These are phyloP conservation scores for Claviceps lovelessii DNA, from an alignment of 2,329 filamentous ascomycete species.

Conservation along the genomic window DNA sequence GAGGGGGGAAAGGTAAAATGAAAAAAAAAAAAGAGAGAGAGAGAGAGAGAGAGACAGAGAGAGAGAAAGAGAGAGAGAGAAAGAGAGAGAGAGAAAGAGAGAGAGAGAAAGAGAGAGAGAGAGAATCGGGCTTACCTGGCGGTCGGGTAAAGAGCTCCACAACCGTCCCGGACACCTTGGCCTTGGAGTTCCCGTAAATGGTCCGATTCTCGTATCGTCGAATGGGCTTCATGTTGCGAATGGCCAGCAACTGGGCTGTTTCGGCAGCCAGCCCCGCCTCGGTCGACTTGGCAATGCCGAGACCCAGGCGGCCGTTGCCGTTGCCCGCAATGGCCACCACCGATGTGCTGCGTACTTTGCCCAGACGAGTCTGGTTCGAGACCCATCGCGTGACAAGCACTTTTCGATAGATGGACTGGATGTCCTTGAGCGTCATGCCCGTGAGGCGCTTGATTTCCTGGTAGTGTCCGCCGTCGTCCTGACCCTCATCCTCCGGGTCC, in stretches of 20 bases:
- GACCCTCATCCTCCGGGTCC: constrained; percentile 35
- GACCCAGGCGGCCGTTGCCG: constrained; percentile 66
- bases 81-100: not conserved
- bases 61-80: too few relatives aligned
- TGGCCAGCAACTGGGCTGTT: constrained; percentile 68
- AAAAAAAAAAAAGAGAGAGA: too few relatives aligned
- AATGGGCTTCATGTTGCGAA: constrained; percentile 88
- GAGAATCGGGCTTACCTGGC: constrained; percentile 51
- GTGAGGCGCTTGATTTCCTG: constrained; percentile 39
- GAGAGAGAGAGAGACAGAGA: too few relatives aligned
- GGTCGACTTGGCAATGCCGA: constrained; percentile 80
- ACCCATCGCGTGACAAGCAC: constrained; percentile 60
- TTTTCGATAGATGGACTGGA: constrained; percentile 50
- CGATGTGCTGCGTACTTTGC: constrained; percentile 72
- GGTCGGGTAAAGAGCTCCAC: constrained; percentile 70
- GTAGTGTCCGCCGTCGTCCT: constrained; percentile 37
- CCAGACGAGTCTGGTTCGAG: constrained; percentile 86
- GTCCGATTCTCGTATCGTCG: constrained; percentile 83
- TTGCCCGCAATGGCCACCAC: constrained; percentile 75
- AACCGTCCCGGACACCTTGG: constrained; percentile 77
- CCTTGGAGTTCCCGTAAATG: constrained; percentile 70
- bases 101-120: not conserved
- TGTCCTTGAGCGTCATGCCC: constrained; percentile 37
- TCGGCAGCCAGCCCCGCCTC: constrained; percentile 52
- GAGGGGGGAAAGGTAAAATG: too few relatives aligned